Evolutionary conservation across 1,139 yeast species (phyloP), one percentile per base, ranked within the genome.

Genomic region (Hemisphaericaspora subhashii): DNA sequence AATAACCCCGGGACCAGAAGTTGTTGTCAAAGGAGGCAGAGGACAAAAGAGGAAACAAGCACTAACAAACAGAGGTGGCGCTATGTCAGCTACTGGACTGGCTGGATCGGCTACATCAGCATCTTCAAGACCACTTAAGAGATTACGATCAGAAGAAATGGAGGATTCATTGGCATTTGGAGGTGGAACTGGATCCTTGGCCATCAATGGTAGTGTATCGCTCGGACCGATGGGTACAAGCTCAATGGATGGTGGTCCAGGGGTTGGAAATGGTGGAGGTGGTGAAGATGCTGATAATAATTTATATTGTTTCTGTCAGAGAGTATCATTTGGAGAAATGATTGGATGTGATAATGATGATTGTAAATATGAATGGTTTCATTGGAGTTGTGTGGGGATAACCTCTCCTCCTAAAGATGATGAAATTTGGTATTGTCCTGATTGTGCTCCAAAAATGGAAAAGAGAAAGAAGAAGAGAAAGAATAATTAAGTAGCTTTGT

Each of bases 311-410:
- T 78, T 83, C 62, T 88, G 96, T 58, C 87, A 85, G 51, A 79
- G 87, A 46, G 89, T 85, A 0, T 85, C 95, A 1, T 86, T 83
- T 64, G 96, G 96, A 10, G 87, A 86, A 49, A 88, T 88, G 96
- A 82, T 88, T 60, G 96, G 95, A 0, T 88, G 96, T 60, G 96
- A 88, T 57, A 85, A 85, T 53, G 81, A 79, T 14, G 81, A 81
- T 48, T 88, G 96, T 66, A 77, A 81, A 47, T 81, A 71, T 53
- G 96, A 87, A 58, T 88, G 96, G 96, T 88, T 87, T 59, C 92
- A 84, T 58, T 83, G 86, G 72, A 70, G 75, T 42, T 88, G 96
- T 67, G 95, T 88, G 36, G 95, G 95, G 1, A 74, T 88, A 37
- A 74, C 77, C 7, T 72, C 77, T 25, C 86, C 86, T 3, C 89